Base-by-base conservation (phyloP, 352 stramenopile species). In the Pythium pyrilobum region DNA sequence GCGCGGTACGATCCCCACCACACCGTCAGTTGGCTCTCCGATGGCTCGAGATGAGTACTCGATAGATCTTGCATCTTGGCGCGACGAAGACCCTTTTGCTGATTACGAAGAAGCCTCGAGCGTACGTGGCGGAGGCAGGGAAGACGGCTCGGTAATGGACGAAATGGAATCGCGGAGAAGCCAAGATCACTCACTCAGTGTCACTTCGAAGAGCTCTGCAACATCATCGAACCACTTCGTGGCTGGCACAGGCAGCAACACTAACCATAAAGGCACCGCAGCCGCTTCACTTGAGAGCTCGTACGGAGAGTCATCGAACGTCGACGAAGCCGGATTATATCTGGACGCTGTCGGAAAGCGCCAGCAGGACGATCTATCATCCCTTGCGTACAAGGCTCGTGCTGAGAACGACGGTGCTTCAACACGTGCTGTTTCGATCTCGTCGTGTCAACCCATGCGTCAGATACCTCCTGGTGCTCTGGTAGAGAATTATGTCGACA, bases 41-140 rank as follows among this genome's bases (percentile, higher is more conserved):
- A 29, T 4, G 4, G n/a, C 5, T 24, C 34, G 42, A 41, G 59
- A 62, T 25, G 59, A 67, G 5, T 59, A 52, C 24, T 52, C 36
- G 2, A 39, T 67, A 31, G 23, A 70, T 54, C 28, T 74, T 32
- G 15, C 52, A 28, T 49, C 65, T 32, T 73, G 64, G 67, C 56
- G 41, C 40, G 61, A 73, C 40, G 61, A 76, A 9, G 58, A 73
- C 12, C 41, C 57, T 5, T 73, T 76, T 39, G 61, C 33, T 3
- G 55, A 71, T 24, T 49, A 63, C 24, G 43, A 45, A 6, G 18
- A 41, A 34, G n/a, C n/a, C n/a, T n/a, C n/a, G n/a, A n/a, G n/a
- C n/a, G n/a, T n/a, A n/a, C n/a, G n/a, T n/a, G n/a, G n/a, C n/a
- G n/a, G n/a, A n/a, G n/a, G n/a, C n/a, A n/a, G n/a, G n/a, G n/a